A percentile compares a stretch with the other conserved stretches of the same genome.
phyloP scores from a whole-genome alignment of 805 yeast species.

The Nakazawaea peltata region DNA sequence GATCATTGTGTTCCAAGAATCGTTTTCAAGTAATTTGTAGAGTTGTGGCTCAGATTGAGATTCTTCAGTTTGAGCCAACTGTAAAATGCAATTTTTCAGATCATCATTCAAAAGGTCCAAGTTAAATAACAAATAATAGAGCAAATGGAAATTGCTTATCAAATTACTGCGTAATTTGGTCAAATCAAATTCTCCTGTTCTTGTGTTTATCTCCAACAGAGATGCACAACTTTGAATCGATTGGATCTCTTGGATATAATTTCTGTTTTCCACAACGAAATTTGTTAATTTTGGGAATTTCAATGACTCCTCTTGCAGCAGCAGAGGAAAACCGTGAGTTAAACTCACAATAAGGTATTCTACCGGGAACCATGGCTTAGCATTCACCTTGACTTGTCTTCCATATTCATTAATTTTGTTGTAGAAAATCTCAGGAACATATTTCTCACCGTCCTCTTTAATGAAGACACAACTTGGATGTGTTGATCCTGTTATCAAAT shows the following conservation, averaged over 20 bases:
- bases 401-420: constrained; percentile 82
- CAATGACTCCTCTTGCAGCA: constrained; percentile 31
- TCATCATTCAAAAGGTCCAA: constrained; percentile 47
- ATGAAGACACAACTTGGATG: constrained; percentile 84
- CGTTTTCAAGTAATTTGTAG: constrained; percentile 45
- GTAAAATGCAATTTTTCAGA: constrained; percentile 44
- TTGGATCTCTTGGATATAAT: constrained; percentile 65
- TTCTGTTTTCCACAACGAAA: constrained; percentile 79
- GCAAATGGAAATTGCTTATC: constrained; percentile 69
- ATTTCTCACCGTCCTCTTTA: constrained; percentile 67
- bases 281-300: constrained; percentile 33
- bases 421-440: constrained; percentile 92
- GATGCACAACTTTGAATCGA: constrained; percentile 47
- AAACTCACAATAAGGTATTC: constrained; percentile 80
- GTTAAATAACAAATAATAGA: constrained; percentile 43
- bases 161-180: constrained; percentile 26
- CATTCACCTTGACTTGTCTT: constrained; percentile 77
- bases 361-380: constrained; percentile 90
- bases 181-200: constrained; percentile 17
- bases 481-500: constrained; percentile 77
- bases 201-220: constrained; percentile 31
- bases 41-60: constrained; percentile 18
- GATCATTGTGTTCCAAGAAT: constrained; percentile 79
- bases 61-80: constrained; percentile 35
- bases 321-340: constrained; percentile 87